Conservation (phyloP, 164 flowering plant genomes). For the Tinospora cordifolia region DNA sequence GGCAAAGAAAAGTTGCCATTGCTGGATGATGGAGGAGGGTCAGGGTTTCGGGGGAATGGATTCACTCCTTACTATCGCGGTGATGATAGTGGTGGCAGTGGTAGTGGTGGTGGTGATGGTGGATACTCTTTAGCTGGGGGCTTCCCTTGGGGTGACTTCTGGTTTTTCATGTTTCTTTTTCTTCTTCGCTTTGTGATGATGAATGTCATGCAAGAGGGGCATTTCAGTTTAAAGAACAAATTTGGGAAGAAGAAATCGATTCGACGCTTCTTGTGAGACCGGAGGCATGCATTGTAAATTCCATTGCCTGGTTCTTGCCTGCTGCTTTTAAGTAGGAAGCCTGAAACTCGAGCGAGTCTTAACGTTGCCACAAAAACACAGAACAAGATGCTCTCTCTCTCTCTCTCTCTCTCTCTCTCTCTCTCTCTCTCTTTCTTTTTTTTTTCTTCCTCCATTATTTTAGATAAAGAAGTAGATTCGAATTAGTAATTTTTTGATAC, state of each 20-base stretch:
- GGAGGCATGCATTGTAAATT: too few relatives aligned
- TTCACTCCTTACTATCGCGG: slow-evolving; percentile 7
- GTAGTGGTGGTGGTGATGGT: neutral
- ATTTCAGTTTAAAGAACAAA: neutral
- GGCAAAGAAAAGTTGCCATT: slow-evolving; percentile 3
- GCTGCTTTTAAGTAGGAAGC: too few relatives aligned
- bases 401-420: too few relatives aligned
- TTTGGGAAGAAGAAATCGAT: neutral
- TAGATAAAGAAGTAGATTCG: too few relatives aligned
- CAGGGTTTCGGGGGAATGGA: slow-evolving; percentile 4
- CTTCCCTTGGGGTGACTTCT: slow-evolving; percentile 4
- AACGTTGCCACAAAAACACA: too few relatives aligned
- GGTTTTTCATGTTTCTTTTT: slow-evolving; percentile 5
- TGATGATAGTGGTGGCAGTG: neutral
- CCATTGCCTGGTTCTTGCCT: too few relatives aligned
- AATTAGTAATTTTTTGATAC: too few relatives aligned
- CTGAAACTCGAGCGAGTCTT: too few relatives aligned
- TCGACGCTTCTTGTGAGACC: neutral
- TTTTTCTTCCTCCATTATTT: too few relatives aligned
- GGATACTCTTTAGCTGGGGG: neutral
- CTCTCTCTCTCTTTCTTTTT: too few relatives aligned
- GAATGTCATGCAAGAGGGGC: neutral
- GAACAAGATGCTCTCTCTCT: too few relatives aligned
- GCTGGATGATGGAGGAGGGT: slow-evolving; percentile 6
- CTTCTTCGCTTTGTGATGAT: slow-evolving; percentile 6